A percentile compares a stretch with the other conserved stretches of the same genome.
phyloP scores from a whole-genome alignment of 2,329 filamentous ascomycete genomes.

The Aspergillus hiratsukae region DNA sequence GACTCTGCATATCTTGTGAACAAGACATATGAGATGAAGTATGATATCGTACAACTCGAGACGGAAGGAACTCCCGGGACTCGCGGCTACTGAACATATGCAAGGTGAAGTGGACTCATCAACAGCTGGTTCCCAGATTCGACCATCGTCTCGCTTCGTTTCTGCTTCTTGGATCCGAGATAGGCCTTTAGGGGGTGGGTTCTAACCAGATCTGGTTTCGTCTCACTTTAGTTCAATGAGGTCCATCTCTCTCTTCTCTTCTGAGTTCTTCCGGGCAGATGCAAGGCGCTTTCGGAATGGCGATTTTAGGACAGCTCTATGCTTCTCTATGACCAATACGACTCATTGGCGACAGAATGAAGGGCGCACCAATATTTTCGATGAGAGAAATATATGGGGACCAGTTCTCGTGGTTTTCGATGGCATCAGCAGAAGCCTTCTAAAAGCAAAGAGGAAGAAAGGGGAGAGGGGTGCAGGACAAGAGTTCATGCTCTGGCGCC shows the following conservation, averaged over 20 bases:
- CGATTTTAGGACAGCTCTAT: not conserved
- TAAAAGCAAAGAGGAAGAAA: not conserved
- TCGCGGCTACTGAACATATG: not conserved
- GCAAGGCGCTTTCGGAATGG: not conserved
- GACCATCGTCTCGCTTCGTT: too few relatives aligned
- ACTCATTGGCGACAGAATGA: not conserved
- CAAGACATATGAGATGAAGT: not conserved
- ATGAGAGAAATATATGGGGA: not conserved
- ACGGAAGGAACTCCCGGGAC: not conserved
- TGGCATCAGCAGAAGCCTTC: not conserved
- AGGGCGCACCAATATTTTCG: not conserved
- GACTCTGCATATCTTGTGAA: not conserved
- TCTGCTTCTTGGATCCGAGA: not conserved
- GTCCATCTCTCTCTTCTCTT: not conserved
- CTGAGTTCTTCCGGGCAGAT: not conserved
- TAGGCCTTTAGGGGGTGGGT: not conserved
- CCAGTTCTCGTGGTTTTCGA: not conserved
- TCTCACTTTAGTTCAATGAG: not conserved
- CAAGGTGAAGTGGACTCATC: not conserved
- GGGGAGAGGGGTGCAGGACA: not conserved
- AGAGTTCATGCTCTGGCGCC: not conserved
- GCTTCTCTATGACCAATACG: not conserved
- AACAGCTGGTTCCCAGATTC: not conserved
- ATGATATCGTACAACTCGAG: not conserved
- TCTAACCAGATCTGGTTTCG: not conserved